Percentiles rank a stretch among this genome's conserved stretches.
Conservation (phyloP, 139 green algal species). For the Micromonas commoda region DNA sequence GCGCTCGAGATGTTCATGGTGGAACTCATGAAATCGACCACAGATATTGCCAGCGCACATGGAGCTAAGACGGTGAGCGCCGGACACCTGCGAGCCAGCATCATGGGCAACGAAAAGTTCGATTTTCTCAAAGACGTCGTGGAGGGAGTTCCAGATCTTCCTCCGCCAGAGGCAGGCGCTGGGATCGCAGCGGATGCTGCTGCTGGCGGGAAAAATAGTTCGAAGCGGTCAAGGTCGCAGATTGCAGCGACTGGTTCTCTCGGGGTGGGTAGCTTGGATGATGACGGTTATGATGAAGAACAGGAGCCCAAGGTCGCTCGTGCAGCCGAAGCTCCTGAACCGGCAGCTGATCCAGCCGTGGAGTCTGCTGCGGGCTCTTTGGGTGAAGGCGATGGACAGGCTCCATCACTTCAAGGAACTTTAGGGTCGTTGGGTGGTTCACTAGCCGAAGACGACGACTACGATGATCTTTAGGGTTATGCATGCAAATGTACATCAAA, state of each 20-base stretch:
- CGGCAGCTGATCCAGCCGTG: too few relatives aligned
- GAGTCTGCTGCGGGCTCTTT: too few relatives aligned
- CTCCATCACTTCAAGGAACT: too few relatives aligned
- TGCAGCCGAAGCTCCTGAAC: too few relatives aligned
- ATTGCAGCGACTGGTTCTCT: neutral
- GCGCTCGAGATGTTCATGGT: slow-evolving; percentile 84
- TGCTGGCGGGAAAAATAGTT: neutral
- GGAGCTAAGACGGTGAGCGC: slow-evolving; percentile 63
- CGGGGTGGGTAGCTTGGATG: neutral
- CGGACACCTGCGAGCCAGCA: slow-evolving; percentile 66
- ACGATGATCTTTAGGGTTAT: neutral
- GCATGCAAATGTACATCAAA: neutral
- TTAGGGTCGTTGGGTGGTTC: too few relatives aligned
- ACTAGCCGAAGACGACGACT: slow-evolving; percentile 9
- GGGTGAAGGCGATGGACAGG: too few relatives aligned
- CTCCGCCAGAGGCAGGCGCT: neutral
- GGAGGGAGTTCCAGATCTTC: slow-evolving; percentile 56
- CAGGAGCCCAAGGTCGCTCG: neutral
- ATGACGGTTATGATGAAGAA: neutral
- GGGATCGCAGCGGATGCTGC: neutral
- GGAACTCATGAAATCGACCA: slow-evolving; percentile 55
- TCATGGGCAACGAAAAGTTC: slow-evolving; percentile 45
- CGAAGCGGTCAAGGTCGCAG: neutral
- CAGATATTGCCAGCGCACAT: slow-evolving; percentile 48
- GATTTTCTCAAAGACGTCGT: slow-evolving; percentile 74